Evolutionary conservation across 495 filamentous ascomycete genomes (phyloP).

Genomic region (Melanomma pulvis-pyrius): DNA sequence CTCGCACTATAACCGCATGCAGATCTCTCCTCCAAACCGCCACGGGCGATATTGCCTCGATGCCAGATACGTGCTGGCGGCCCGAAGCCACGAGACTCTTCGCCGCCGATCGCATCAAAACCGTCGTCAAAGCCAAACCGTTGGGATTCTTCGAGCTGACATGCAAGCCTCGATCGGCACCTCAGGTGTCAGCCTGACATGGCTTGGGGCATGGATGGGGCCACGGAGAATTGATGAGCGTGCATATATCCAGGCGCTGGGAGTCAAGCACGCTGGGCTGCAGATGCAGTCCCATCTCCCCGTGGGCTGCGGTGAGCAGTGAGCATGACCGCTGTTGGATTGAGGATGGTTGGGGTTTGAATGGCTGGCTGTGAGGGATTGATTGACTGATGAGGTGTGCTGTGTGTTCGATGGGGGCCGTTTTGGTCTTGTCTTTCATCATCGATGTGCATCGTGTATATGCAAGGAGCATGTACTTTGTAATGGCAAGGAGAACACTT

Average conservation of each 20-base stretch:
- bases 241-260: not conserved
- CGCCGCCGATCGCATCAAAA: not conserved
- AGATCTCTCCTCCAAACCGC: too few relatives aligned
- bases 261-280: too few relatives aligned
- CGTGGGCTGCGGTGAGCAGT: not conserved
- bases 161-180: not conserved
- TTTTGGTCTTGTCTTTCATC: not conserved
- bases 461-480: too few relatives aligned
- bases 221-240: not conserved
- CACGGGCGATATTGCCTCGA: too few relatives aligned
- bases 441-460: too few relatives aligned
- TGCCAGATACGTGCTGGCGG: too few relatives aligned
- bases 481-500: not conserved
- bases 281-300: too few relatives aligned
- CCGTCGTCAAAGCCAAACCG: not conserved
- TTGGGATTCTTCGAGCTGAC: too few relatives aligned
- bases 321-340: not conserved
- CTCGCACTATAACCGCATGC: too few relatives aligned
- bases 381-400: not conserved
- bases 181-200: not conserved
- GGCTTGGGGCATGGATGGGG: too few relatives aligned
- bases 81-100: not conserved
- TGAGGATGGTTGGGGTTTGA: too few relatives aligned
- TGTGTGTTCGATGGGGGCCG: not conserved
- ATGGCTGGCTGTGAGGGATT: too few relatives aligned